A percentile compares a stretch with the other conserved stretches of the same genome.
These are phyloP conservation scores for Citrus hindsii DNA, from an alignment of 345 rosid genomes.

Conservation along the genomic window DNA sequence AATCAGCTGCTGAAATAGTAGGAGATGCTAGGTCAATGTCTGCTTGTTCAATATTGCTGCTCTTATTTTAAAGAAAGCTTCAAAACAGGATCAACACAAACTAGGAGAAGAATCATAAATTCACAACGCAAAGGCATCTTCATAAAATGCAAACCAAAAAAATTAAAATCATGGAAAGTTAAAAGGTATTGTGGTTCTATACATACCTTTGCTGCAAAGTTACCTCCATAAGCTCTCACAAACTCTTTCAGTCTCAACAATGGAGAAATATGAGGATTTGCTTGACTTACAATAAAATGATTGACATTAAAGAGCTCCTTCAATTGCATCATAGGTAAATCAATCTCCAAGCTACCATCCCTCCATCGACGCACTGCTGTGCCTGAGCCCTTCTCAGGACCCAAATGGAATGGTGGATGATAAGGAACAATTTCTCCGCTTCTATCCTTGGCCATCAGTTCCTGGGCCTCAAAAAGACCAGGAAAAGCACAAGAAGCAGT, in stretches of 20 bases:
- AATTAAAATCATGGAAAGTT: not conserved
- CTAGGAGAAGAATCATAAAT: not conserved
- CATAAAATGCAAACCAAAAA: not conserved
- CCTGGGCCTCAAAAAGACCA: slow-evolving; percentile 97
- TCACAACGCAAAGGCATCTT: not conserved
- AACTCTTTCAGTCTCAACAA: slow-evolving; percentile 75
- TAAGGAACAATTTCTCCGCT: slow-evolving; percentile 92
- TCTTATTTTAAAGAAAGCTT: not conserved
- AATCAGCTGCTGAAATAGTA: not conserved
- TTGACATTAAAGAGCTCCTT: slow-evolving; percentile 96
- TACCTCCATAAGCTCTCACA: slow-evolving; percentile 84
- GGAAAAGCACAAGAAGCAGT: slow-evolving; percentile 99
- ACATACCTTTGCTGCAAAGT: slow-evolving; percentile 96
- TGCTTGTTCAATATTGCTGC: not conserved
- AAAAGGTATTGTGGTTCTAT: not conserved
- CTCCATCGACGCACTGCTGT: slow-evolving; percentile 82
- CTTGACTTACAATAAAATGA: slow-evolving; percentile 96
- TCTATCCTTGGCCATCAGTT: slow-evolving; percentile 94
- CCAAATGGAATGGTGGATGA: slow-evolving; percentile 92
- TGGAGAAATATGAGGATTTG: slow-evolving; percentile 97
- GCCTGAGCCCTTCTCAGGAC: slow-evolving; percentile 69
- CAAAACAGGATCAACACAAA: not conserved
- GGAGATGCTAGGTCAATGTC: not conserved
- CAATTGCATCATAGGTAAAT: slow-evolving; percentile 96
- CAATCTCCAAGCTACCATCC: slow-evolving; percentile 98